phyloP scores from a whole-genome alignment of 2,329 filamentous ascomycete species.

The Aspergillus tanneri region DNA sequence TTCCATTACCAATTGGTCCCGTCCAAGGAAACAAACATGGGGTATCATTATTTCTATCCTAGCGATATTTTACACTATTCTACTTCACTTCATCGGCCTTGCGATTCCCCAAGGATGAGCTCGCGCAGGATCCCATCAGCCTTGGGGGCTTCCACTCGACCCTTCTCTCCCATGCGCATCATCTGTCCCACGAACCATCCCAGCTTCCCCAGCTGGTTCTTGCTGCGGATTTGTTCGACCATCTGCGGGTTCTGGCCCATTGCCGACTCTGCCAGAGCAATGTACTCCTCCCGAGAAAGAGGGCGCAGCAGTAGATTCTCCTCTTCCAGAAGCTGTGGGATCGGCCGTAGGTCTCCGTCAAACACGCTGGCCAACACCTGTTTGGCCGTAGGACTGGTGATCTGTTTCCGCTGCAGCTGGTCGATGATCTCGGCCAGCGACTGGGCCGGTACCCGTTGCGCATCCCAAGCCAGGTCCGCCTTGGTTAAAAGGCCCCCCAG shows the following conservation, averaged over 20 bases:
- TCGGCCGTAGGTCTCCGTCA: conserved; percentile 48
- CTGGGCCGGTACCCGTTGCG: conserved; percentile 40
- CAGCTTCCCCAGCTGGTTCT: conserved; percentile 63
- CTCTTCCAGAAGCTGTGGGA: conserved; percentile 56
- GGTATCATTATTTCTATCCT: conserved; percentile 26
- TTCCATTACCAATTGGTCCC: conserved; percentile 24
- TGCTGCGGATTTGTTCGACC: conserved; percentile 59
- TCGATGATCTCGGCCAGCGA: conserved; percentile 48
- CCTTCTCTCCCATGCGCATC: conserved; percentile 60
- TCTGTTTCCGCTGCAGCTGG: conserved; percentile 43
- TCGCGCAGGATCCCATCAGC: conserved; percentile 56
- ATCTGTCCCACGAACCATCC: conserved; percentile 69
- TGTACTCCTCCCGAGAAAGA: conserved; percentile 57
- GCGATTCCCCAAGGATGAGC: conserved; percentile 40
- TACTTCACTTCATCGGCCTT: background rate
- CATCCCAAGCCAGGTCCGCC: conserved; percentile 48
- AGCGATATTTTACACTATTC: background rate
- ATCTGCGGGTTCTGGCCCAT: conserved; percentile 57
- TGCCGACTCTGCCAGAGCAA: conserved; percentile 53
- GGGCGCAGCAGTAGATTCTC: conserved; percentile 57
- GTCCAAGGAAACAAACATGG: background rate
- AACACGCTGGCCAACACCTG: conserved; percentile 58
- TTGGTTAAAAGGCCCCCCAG: conserved; percentile 63
- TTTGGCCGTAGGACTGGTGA: conserved; percentile 60
- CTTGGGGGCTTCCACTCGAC: conserved; percentile 60